Percentiles rank a stretch among this genome's conserved stretches.
Conservation (phyloP, 2,329 filamentous ascomycete species). For the Sclerotinia sclerotiorum region DNA sequence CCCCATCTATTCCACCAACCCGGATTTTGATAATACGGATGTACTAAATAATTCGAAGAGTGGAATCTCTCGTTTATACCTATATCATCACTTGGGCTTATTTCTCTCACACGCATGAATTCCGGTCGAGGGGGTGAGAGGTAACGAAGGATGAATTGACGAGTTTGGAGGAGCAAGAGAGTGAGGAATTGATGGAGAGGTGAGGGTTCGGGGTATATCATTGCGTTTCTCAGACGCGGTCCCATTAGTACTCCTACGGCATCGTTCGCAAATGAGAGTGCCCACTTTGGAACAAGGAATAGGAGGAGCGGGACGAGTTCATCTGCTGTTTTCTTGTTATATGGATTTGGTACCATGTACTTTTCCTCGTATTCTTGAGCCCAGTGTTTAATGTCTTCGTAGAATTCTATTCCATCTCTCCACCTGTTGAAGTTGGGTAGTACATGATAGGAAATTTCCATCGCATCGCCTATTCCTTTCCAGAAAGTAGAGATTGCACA, state of each 20-base stretch:
- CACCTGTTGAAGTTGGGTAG: constrained; percentile 39
- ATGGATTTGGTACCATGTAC: constrained; percentile 54
- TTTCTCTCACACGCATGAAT: constrained; percentile 42
- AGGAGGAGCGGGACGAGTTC: constrained; percentile 62
- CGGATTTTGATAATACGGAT: constrained; percentile 63
- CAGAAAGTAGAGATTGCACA: constrained; percentile 69
- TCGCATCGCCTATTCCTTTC: constrained; percentile 69
- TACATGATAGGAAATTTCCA: constrained; percentile 58
- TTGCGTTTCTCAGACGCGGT: constrained; percentile 61
- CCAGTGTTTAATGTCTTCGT: constrained; percentile 50
- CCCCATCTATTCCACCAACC: constrained; percentile 64
- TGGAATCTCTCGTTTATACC: constrained; percentile 52
- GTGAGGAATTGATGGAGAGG: constrained; percentile 45
- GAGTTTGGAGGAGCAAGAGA: constrained; percentile 49
- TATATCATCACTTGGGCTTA: constrained; percentile 50
- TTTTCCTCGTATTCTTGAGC: constrained; percentile 57
- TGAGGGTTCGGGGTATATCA: constrained; percentile 53
- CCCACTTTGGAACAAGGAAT: constrained; percentile 50
- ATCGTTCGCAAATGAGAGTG: constrained; percentile 50
- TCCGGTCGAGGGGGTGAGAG: constrained; percentile 57
- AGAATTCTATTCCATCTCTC: constrained; percentile 53
- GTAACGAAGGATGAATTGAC: constrained; percentile 57
- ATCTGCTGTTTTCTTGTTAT: constrained; percentile 54
- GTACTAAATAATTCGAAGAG: constrained; percentile 54
- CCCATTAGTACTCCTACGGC: constrained; percentile 62